These are phyloP conservation scores for Xylariaceae sp. DNA, from an alignment of 2,329 filamentous ascomycete genomes.

Conservation along the genomic window DNA sequence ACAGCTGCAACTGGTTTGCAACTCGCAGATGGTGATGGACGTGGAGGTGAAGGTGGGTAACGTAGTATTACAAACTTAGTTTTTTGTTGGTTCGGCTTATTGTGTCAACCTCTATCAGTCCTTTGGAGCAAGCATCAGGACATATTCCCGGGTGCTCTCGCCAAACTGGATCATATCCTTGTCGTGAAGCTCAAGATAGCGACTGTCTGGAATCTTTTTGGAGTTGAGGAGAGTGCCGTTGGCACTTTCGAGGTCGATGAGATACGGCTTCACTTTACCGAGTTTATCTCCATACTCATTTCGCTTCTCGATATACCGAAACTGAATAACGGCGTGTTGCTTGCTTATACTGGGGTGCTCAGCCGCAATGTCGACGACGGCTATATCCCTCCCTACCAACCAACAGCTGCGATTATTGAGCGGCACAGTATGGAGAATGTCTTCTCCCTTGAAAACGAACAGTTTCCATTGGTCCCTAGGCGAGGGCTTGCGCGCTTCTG, in stretches of 20 bases:
- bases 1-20: too few species aligned
- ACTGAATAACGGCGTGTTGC: slow-evolving; percentile 94
- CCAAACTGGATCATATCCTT: slow-evolving; percentile 90
- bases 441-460: slow-evolving; percentile 84
- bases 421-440: slow-evolving; percentile 77
- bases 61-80: slow-evolving; percentile 1
- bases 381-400: slow-evolving; percentile 77
- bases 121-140: slow-evolving; percentile 74
- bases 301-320: slow-evolving; percentile 75
- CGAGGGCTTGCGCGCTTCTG: slow-evolving; percentile 85
- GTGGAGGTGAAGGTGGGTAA: not conserved
- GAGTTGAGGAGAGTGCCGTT: slow-evolving; percentile 86
- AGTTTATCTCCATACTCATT: slow-evolving; percentile 84
- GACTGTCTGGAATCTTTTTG: slow-evolving; percentile 65
- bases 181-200: slow-evolving; percentile 81
- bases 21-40: too few species aligned
- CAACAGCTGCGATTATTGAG: slow-evolving; percentile 78
- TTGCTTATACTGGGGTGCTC: slow-evolving; percentile 93
- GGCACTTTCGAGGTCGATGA: slow-evolving; percentile 89
- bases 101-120: slow-evolving; percentile 29
- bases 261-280: slow-evolving; percentile 76
- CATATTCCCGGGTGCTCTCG: slow-evolving; percentile 85
- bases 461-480: slow-evolving; percentile 78
- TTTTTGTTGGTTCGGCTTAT: not conserved
- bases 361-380: slow-evolving; percentile 77